A percentile compares a stretch with the other conserved stretches of the same genome.
Evolutionary conservation across 148 eudicot genomes (phyloP).

Genomic region (Rhododendron ovatum): DNA sequence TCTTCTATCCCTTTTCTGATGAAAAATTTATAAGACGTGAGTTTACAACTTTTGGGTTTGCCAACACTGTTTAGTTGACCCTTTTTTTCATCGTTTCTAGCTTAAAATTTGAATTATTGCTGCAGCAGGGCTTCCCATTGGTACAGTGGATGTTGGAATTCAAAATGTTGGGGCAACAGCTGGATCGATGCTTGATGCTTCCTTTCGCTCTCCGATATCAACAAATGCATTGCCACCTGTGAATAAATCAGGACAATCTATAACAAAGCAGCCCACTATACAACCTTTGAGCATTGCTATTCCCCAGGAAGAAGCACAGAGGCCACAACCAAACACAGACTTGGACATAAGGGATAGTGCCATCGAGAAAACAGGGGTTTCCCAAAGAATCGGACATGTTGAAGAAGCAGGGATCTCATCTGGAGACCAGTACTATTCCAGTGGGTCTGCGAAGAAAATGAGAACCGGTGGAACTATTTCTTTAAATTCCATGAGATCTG

Average conservation of each 20-base stretch:
- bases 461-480: slow-evolving; percentile 23
- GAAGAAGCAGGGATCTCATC: slow-evolving; percentile 17
- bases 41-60: not conserved
- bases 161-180: slow-evolving; percentile 20
- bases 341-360: slow-evolving; percentile 15
- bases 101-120: not conserved
- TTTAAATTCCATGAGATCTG: slow-evolving; percentile 37
- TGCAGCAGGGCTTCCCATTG: slow-evolving; percentile 17
- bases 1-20: not conserved
- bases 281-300: not conserved
- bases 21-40: not conserved
- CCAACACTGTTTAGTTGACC: not conserved
- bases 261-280: not conserved
- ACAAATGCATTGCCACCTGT: slow-evolving; percentile 25
- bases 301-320: slow-evolving; percentile 15
- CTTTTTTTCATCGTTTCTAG: not conserved
- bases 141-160: slow-evolving; percentile 16
- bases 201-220: slow-evolving; percentile 37
- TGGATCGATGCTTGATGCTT: slow-evolving; percentile 28
- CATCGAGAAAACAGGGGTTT: slow-evolving; percentile 27
- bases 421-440: slow-evolving; percentile 20
- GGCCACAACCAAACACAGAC: slow-evolving; percentile 10
- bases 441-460: slow-evolving; percentile 24
- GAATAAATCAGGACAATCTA: not conserved
- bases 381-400: slow-evolving; percentile 39